Evolutionary conservation across 371 early-diverging fungal species (phyloP), one percentile per base, ranked within the genome.

Genomic region (Homolaphlyctis polyrhiza): DNA sequence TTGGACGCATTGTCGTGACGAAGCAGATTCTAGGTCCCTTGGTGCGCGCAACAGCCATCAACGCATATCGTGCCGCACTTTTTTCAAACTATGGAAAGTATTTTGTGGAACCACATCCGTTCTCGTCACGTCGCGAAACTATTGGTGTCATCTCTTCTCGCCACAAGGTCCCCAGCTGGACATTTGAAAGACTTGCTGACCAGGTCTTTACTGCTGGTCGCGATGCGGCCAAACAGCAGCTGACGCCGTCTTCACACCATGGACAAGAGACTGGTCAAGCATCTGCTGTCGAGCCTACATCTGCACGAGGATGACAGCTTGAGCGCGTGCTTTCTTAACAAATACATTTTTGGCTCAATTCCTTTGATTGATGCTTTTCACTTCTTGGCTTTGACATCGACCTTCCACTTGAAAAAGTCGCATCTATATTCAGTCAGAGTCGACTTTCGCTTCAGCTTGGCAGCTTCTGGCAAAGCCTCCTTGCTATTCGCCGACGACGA

Each of bases 1-100:
- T 89, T 29, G 82, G 87, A 70, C 87, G 87, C 23, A 89, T 89
- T 89, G 86, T 94, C 2, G 85, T 95, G 1, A 87, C 90, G 0
- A 80, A 87, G 57, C 74, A 83, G 1, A 76, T 81, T 0, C 78
- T 96, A n/a, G 92, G 92, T 0, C 82, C 87, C 5, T 79, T 94
- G 2, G 93, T 95, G 1, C 80, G 97, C 34, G 76, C 87, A 4
- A 93, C 95, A 0, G 95, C 93, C 1, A 83, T 93, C 49, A 82
- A 88, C 87, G 60, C 87, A 72, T 77, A 82, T 75, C 70, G 77
- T 6, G 61, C 71, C 0, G 69, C 78, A 4, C 35, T 80, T 0
- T 43, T 45, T 54, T 61, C 65, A 4, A 66, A 65, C 6, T 52
- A 47, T 8, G 58, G 30, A 11, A 61, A 35, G 18, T 49, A 59